These are phyloP conservation scores for Acorus gramineus DNA, from an alignment of 106 monocot species.

Conservation along the genomic window DNA sequence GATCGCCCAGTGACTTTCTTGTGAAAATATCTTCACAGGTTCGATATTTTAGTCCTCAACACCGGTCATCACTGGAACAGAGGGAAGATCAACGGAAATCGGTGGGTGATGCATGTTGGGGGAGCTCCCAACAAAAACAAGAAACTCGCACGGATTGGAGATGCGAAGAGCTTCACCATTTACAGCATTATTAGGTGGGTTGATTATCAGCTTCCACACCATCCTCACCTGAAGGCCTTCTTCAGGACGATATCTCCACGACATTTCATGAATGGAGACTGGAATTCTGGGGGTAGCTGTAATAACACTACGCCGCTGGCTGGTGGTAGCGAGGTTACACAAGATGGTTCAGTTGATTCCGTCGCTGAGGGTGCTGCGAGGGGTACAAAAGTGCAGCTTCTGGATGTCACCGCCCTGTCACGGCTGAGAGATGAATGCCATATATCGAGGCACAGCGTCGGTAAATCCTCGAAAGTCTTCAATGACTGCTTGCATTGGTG, in stretches of 20 bases:
- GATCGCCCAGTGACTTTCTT: conserved; percentile 15
- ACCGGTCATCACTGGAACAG: conserved; percentile 23
- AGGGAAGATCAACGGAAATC: conserved; percentile 14
- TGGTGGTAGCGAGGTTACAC: conserved; percentile 50
- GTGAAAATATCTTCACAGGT: conserved; percentile 9
- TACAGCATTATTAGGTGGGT: conserved; percentile 61
- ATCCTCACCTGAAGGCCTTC: conserved; percentile 57
- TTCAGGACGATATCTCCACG: conserved; percentile 75
- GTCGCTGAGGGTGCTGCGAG: conserved; percentile 40
- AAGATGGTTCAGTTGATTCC: conserved; percentile 44
- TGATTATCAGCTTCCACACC: conserved; percentile 39
- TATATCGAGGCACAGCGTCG: conserved; percentile 46
- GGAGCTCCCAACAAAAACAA: conserved; percentile 17
- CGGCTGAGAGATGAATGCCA: conserved; percentile 78
- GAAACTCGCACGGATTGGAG: conserved; percentile 38
- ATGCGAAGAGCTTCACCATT: conserved; percentile 54
- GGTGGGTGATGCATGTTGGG: conserved; percentile 13
- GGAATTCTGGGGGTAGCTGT: conserved; percentile 97
- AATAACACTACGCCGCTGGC: conserved; percentile 51
- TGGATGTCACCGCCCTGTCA: conserved; percentile 81
- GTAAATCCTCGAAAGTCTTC: conserved; percentile 24
- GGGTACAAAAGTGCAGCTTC: conserved; percentile 58
- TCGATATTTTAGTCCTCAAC: conserved; percentile 15
- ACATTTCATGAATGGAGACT: conserved; percentile 86
- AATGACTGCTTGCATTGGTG: conserved; percentile 95